These are phyloP conservation scores for Rhizoclosmatium sp. DNA, from an alignment of 192 early-diverging fungal genomes.

Conservation along the genomic window DNA sequence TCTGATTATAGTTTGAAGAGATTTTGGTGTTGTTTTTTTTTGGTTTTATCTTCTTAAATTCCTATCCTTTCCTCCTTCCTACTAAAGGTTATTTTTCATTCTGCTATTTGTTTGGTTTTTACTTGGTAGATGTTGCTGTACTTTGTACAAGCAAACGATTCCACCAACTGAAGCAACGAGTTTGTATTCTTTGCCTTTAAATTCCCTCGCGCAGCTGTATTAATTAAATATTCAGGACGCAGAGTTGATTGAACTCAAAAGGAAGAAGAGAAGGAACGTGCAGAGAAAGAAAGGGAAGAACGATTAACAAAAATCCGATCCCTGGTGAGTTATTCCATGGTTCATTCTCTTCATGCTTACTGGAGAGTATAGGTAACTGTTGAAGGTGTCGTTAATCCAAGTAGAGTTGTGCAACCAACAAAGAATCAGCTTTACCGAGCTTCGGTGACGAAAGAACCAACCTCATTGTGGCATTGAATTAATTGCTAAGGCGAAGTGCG, in stretches of 20 bases:
- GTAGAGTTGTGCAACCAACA: constrained; percentile 16
- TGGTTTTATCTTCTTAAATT: no score
- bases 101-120: no score
- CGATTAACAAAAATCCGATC: constrained; percentile 20
- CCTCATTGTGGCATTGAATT: neutral
- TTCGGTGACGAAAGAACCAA: no score
- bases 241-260: constrained; percentile 6
- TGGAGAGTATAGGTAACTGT: constrained; percentile 10
- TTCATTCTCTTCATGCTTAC: neutral
- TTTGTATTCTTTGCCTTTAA: neutral
- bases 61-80: no score
- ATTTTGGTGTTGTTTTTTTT: no score
- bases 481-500: neutral
- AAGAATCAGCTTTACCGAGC: no score
- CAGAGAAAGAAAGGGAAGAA: constrained; percentile 27
- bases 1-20: no score
- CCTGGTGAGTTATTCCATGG: neutral
- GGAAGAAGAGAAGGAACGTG: neutral
- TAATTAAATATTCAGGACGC: constrained; percentile 17
- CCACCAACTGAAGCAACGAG: constrained; percentile 4
- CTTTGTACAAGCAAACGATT: neutral
- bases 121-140: neutral
- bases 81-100: no score
- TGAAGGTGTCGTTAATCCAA: constrained; percentile 2
- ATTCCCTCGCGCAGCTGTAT: neutral